Percentiles rank a stretch among this genome's conserved stretches.
phyloP scores from a whole-genome alignment of 2,329 filamentous ascomycete species.

The Cyclaneusma minus region DNA sequence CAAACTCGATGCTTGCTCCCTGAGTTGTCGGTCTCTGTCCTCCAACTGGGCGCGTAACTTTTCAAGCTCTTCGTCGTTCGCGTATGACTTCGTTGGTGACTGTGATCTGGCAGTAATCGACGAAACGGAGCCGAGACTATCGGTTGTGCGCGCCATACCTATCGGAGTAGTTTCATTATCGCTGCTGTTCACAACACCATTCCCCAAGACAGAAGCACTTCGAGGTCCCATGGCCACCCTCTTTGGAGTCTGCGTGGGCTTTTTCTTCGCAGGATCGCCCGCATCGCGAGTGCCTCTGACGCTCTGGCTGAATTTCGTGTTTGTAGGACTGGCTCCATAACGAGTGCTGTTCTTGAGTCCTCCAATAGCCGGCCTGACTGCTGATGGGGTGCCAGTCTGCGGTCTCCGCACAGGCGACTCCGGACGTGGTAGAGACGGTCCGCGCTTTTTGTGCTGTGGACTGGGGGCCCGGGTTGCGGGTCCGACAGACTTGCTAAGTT shows the following conservation, averaged over 20 bases:
- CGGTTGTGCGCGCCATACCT: slow-evolving; percentile 31
- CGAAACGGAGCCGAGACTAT: slow-evolving; percentile 36
- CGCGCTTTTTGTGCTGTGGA: slow-evolving; percentile 53
- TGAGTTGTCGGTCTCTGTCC: slow-evolving; percentile 75
- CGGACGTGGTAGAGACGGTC: slow-evolving; percentile 70
- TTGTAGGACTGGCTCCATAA: slow-evolving; percentile 43
- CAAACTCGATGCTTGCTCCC: slow-evolving; percentile 69
- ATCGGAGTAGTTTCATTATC: slow-evolving; percentile 43
- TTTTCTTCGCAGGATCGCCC: slow-evolving; percentile 48
- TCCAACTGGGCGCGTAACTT: slow-evolving; percentile 59
- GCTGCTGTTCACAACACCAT: slow-evolving; percentile 27
- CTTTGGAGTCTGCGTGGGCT: slow-evolving; percentile 21
- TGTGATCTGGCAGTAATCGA: slow-evolving; percentile 28
- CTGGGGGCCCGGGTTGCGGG: slow-evolving; percentile 52
- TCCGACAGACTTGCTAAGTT: slow-evolving; percentile 81
- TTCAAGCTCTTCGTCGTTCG: slow-evolving; percentile 53
- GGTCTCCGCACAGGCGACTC: slow-evolving; percentile 69
- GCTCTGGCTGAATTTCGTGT: slow-evolving; percentile 47
- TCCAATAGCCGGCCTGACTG: slow-evolving; percentile 37
- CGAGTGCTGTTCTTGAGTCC: slow-evolving; percentile 34
- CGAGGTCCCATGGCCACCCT: slow-evolving; percentile 36
- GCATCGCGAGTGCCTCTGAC: slow-evolving; percentile 35
- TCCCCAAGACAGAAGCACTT: slow-evolving; percentile 43
- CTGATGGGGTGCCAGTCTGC: slow-evolving; percentile 44
- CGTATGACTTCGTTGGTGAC: slow-evolving; percentile 22